phyloP scores from a whole-genome alignment of 2,329 filamentous ascomycete species.

The Colletotrichum sp. region DNA sequence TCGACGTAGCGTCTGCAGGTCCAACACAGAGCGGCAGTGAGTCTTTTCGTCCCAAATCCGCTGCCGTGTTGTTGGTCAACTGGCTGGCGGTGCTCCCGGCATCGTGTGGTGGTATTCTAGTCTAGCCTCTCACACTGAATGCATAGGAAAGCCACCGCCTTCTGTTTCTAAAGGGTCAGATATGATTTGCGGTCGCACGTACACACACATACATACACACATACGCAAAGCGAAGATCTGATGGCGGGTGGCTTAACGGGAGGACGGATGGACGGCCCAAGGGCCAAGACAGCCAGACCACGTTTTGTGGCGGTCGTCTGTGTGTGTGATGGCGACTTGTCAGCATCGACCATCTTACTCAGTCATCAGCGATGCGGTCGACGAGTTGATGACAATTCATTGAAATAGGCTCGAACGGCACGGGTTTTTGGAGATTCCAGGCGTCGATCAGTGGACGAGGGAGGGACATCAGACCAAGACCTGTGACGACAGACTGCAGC shows the following conservation, averaged over 20 bases:
- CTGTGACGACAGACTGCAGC: not conserved
- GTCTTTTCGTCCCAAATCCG: not conserved
- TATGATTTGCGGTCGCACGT: not conserved
- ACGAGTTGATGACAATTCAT: not conserved
- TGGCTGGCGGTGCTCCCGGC: not conserved
- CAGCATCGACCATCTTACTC: not conserved
- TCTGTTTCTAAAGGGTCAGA: not conserved
- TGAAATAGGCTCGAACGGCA: slow-evolving; percentile 6
- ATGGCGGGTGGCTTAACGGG: not conserved
- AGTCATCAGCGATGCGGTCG: not conserved
- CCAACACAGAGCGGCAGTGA: not conserved
- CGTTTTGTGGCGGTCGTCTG: not conserved
- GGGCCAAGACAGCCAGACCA: not conserved
- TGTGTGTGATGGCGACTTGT: not conserved
- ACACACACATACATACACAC: not conserved
- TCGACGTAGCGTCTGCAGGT: not conserved
- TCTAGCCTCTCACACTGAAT: not conserved
- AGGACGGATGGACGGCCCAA: not conserved
- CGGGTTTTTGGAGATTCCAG: not conserved
- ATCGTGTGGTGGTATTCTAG: not conserved
- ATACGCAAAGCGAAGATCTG: not conserved
- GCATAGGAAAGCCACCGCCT: not conserved
- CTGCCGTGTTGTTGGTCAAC: not conserved
- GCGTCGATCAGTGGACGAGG: not conserved
- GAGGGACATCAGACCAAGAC: not conserved